Base-by-base conservation (phyloP, 352 stramenopile species). In the Lagenidium sp. region DNA sequence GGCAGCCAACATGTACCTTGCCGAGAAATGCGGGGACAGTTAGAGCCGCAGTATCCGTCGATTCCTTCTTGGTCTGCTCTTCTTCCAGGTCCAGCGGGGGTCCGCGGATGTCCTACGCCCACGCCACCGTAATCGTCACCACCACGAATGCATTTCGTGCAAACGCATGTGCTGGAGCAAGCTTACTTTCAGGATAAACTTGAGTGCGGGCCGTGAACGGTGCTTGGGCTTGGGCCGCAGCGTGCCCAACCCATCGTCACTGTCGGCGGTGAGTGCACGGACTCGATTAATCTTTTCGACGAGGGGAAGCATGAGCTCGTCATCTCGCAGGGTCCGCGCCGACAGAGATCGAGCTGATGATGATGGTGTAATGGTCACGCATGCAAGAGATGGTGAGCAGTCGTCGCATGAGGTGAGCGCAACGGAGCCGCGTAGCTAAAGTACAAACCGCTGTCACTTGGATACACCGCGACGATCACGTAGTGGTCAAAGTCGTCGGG, bases 111-210 rank as follows among this genome's bases (percentile, higher is more conserved):
- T 92, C 72, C 76, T 90, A 44, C 8, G 15, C 28, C 8, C n/a
- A n/a, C n/a, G n/a, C n/a, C n/a, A n/a, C n/a, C n/a, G n/a, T n/a
- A n/a, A 22, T 49, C 38, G 20, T 23, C 21, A 50, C 35, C 13
- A 31, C 40, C 3, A 37, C 12, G 24, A 25, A 21, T 23, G 39
- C 16, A n/a, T 34, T 34, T 43, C 25, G 4, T 21, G 19, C 8
- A 10, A 4, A 2, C 22, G 25, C 3, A 25, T 29, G 6, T 11
- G 11, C 13, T n/a, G 10, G 19, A 23, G 22, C 6, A 41, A 20
- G 38, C 41, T 10, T 40, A 87, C 77, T 63, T 87, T 92, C 36
- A 92, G 63, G 31, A 92, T 66, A 46, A 92, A 92, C 44, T 89
- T 89, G 46, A 92, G 63, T 2, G 76, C 63, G 5, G 74, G 72